Base-by-base conservation (phyloP, 2,329 filamentous ascomycete species). In the Akanthomyces muscarius region DNA sequence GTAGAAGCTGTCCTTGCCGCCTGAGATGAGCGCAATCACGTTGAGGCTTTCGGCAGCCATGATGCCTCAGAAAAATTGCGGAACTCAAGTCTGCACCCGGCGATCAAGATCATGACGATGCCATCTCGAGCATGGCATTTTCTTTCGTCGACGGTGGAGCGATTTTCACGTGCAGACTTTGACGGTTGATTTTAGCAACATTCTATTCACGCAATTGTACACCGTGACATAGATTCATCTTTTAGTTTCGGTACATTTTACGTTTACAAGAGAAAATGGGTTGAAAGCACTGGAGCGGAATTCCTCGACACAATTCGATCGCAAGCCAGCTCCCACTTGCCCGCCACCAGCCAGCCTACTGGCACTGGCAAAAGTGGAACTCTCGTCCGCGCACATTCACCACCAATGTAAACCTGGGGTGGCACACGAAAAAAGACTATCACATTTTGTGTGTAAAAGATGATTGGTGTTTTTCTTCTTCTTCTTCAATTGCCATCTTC, bases 1-100 rank as follows among this genome's bases (percentile, higher is more conserved):
- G 79, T 90, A 98, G 75, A 99, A 89, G 67, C 94, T 97, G 79
- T 99, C 95, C 78, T 99, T 99, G 68, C 95, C 95, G 65, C 95
- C 95, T 23, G 95, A 99, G 67, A 99, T 89, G 66, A 99, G 82
- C 56, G 91, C 94, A 69, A 99, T 93, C 66, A 97, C 92, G 69
- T 93, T 89, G 67, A 89, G 78, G 65, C 77, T 74, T 66, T 80
- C 77, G 64, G 73, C 68, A 62, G 77, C 69, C 79, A 81, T 82
- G 69, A 53, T 66, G 45, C 7, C 21, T n/a, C 7, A 3, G 14
- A 18, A 23, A 18, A 28, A 14, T 14, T n/a, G 21, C 47, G 38
- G 28, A 21, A 1, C 33, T 30, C 33, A 23, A 5, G 10, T 13
- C 51, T 56, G 51, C 60, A 23, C 60, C 51, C 60, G 5, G 50